phyloP scores from a whole-genome alignment of 169 alveolate species.

The Fabrea salina region DNA sequence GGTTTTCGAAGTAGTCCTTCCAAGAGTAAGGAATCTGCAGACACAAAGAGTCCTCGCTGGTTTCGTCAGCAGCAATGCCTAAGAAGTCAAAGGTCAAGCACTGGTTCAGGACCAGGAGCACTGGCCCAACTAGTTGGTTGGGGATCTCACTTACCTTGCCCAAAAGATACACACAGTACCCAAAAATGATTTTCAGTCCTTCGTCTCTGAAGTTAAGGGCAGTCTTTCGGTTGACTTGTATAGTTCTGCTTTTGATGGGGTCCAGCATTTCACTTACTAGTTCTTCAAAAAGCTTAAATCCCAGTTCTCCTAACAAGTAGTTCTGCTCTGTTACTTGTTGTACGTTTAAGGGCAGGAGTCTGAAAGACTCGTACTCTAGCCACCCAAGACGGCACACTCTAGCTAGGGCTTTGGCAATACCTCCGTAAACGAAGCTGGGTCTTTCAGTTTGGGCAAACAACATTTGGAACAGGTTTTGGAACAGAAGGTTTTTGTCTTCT shows the following conservation, averaged over 20 bases:
- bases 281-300: background rate
- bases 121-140: background rate
- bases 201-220: slow-evolving; percentile 8
- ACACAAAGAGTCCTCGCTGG: background rate
- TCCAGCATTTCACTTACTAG: background rate
- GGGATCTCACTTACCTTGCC: background rate
- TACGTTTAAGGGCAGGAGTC: background rate
- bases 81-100: background rate
- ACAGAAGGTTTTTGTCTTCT: background rate
- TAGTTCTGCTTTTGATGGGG: background rate
- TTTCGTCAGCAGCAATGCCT: background rate
- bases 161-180: background rate
- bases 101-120: background rate
- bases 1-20: slow-evolving; percentile 19
- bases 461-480: background rate
- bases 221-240: background rate
- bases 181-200: background rate
- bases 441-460: background rate
- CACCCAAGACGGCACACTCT: background rate
- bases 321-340: background rate
- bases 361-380: background rate
- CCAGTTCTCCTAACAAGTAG: background rate
- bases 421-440: background rate
- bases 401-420: background rate
- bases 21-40: slow-evolving; percentile 9